phyloP scores from a whole-genome alignment of 2,329 filamentous ascomycete species.

The Penicillium hordei region DNA sequence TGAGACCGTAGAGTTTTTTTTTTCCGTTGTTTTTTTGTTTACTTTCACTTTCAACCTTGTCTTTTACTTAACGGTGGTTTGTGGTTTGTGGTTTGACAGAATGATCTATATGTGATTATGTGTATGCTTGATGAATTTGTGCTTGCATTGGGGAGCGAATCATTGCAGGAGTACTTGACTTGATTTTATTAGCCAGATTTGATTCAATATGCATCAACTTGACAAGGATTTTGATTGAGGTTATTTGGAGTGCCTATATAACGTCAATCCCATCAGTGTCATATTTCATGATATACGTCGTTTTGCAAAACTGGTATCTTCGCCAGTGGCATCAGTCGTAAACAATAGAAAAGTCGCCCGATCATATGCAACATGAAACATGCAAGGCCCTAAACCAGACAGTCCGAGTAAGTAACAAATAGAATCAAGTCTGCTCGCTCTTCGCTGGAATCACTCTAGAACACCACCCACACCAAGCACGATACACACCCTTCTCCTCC shows the following conservation, averaged over 20 bases:
- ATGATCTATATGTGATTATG: conserved; percentile 11
- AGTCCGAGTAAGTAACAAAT: not conserved
- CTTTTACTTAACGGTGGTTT: conserved; percentile 2
- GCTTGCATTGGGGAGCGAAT: conserved; percentile 25
- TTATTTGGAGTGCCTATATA: not conserved
- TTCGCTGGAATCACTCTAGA: conserved; percentile 64
- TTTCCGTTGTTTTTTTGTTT: not conserved
- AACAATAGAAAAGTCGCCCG: not conserved
- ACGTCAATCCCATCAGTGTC: not conserved
- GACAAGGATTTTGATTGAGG: not conserved
- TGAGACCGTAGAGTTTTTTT: conserved; percentile 13
- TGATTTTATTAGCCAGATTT: conserved; percentile 14
- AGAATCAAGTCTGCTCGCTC: conserved; percentile 11
- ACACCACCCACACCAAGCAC: conserved; percentile 95
- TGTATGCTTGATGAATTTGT: conserved; percentile 15
- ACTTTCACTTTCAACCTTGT: conserved; percentile 13
- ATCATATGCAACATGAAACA: not conserved
- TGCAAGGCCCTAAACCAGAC: not conserved
- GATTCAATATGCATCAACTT: conserved; percentile 3
- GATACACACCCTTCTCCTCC: conserved; percentile 66
- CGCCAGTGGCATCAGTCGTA: not conserved
- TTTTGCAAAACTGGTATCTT: not conserved
- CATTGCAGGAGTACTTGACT: conserved; percentile 26
- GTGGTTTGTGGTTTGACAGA: conserved; percentile 11
- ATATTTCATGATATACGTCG: not conserved